Evolutionary conservation across 495 filamentous ascomycete species (phyloP).

Genomic region (Xylaria grammica): DNA sequence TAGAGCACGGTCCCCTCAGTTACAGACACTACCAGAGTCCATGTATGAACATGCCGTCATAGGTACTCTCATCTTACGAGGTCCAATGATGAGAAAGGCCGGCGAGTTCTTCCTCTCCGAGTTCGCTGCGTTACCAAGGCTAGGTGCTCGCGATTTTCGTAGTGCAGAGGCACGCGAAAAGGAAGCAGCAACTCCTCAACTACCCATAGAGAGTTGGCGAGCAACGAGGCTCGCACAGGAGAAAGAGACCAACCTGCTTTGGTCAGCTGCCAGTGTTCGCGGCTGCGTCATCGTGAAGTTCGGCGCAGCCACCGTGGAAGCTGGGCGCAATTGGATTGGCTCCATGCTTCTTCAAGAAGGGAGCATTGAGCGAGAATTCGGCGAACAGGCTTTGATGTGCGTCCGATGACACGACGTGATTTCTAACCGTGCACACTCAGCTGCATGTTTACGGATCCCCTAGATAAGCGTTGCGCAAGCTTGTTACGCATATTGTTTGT

Average conservation of each 20-base stretch:
- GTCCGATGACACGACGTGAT: constrained; percentile 39
- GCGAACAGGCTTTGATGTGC: constrained; percentile 59
- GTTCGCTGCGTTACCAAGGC: constrained; percentile 75
- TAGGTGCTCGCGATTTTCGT: constrained; percentile 83
- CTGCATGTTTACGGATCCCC: no score
- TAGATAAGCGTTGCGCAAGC: background rate
- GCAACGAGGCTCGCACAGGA: constrained; percentile 54
- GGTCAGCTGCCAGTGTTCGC: constrained; percentile 83
- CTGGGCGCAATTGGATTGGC: constrained; percentile 55
- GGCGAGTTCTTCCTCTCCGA: constrained; percentile 74
- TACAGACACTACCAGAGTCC: constrained; percentile 50
- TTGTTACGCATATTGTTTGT: no score
- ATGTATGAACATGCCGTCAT: constrained; percentile 73
- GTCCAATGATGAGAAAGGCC: constrained; percentile 68
- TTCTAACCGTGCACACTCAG: background rate
- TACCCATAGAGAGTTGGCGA: constrained; percentile 50
- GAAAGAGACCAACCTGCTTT: constrained; percentile 66
- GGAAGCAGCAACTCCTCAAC: constrained; percentile 44
- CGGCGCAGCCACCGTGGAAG: constrained; percentile 58
- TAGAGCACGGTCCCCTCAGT: constrained; percentile 37
- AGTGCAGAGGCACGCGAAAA: constrained; percentile 46
- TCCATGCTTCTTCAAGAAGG: constrained; percentile 58
- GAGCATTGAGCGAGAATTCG: constrained; percentile 52
- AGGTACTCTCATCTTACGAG: constrained; percentile 83
- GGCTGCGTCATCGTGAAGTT: constrained; percentile 93